Conservation (phyloP, 768 basidiomycete species). For the Saitozyma sp. region DNA sequence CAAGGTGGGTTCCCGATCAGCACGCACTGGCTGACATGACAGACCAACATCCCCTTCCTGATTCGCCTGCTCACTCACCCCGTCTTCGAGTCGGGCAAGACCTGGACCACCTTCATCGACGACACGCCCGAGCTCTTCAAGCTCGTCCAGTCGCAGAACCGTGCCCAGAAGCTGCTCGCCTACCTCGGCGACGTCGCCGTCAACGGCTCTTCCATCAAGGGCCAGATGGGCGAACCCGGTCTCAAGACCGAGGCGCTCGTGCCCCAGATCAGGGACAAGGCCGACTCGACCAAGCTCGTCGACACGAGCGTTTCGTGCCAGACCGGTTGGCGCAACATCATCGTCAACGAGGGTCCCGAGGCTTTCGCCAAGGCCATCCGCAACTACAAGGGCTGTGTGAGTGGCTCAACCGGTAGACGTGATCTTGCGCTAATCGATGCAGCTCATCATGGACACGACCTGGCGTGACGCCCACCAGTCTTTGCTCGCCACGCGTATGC, state of each 20-base stretch:
- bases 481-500: slow-evolving; percentile 88
- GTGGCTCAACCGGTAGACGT: slow-evolving; percentile 55
- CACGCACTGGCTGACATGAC: not conserved
- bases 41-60: slow-evolving; percentile 99
- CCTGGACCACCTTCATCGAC: slow-evolving; percentile 99
- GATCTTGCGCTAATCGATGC: slow-evolving; percentile 4
- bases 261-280: slow-evolving; percentile 74
- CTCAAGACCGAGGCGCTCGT: slow-evolving; percentile 83
- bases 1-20: slow-evolving; percentile 59
- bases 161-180: slow-evolving; percentile 93
- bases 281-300: slow-evolving; percentile 69
- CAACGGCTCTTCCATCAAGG: slow-evolving; percentile 97
- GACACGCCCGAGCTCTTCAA: slow-evolving; percentile 99
- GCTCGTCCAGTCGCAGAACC: slow-evolving; percentile 94
- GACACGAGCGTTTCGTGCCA: slow-evolving; percentile 82
- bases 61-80: slow-evolving; percentile 97
- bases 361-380: slow-evolving; percentile 98
- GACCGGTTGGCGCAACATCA: slow-evolving; percentile 96
- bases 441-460: slow-evolving; percentile 69
- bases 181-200: slow-evolving; percentile 97
- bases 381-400: slow-evolving; percentile 88
- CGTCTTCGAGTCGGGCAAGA: slow-evolving; percentile 91
- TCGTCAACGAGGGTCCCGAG: slow-evolving; percentile 94
- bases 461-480: slow-evolving; percentile 99
- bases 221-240: slow-evolving; percentile 93